These are phyloP conservation scores for Boechera divaricarpa DNA, from an alignment of 345 rosid species.

Conservation along the genomic window DNA sequence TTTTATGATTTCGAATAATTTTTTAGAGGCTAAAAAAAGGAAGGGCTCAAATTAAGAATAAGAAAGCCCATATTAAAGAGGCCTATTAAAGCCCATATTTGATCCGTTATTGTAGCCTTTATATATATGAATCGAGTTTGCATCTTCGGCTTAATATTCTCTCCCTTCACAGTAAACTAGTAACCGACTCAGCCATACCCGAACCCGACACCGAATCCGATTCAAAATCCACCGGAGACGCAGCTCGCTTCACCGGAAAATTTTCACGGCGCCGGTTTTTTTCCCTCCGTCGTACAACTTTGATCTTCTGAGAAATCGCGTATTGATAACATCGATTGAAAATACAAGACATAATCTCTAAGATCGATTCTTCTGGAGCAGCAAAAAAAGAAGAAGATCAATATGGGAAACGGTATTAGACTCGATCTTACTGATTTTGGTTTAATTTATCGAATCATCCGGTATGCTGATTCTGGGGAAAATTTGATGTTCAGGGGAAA, in stretches of 20 bases:
- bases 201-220: not conserved
- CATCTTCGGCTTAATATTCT: not conserved
- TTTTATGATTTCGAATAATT: too few relatives aligned
- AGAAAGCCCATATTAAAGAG: not conserved
- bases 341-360: not conserved
- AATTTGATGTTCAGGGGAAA: conserved; percentile 61
- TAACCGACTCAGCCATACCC: not conserved
- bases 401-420: conserved; percentile 36
- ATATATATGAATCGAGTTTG: not conserved
- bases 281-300: not conserved
- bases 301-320: not conserved
- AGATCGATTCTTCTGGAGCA: conserved; percentile 14
- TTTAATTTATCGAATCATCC: conserved; percentile 5
- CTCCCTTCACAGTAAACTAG: not conserved
- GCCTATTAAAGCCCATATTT: not conserved
- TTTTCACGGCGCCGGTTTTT: not conserved
- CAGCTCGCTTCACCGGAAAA: not conserved
- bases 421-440: conserved; percentile 1
- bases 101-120: not conserved
- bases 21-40: not conserved
- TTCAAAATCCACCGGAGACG: not conserved
- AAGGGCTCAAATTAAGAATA: not conserved
- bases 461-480: not conserved
- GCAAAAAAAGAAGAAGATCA: not conserved
- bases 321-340: not conserved